These are phyloP conservation scores for Phytophthora pisi DNA, from an alignment of 352 stramenopile species.

Conservation along the genomic window DNA sequence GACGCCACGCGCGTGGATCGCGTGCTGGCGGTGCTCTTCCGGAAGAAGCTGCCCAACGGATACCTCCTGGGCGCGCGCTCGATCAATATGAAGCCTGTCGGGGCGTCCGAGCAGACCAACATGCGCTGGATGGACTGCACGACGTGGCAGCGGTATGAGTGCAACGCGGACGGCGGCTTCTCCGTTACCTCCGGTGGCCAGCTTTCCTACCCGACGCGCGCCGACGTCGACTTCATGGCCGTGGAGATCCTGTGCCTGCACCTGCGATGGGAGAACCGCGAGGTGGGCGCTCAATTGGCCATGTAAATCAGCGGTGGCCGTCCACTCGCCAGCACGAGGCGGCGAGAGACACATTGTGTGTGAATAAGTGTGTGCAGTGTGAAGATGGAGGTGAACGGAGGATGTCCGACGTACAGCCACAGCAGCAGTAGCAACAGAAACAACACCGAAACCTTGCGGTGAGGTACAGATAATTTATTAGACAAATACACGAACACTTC, in stretches of 20 bases:
- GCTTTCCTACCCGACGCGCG: constrained; percentile 34
- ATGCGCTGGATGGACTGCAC: constrained; percentile 39
- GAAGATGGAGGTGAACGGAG: constrained; percentile 23
- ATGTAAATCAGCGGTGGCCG: constrained; percentile 17
- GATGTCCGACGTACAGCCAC: constrained; percentile 11
- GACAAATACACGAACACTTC: constrained; percentile 28
- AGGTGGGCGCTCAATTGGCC: constrained; percentile 22
- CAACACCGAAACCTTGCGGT: constrained; percentile 15
- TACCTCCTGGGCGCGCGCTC: constrained; percentile 39
- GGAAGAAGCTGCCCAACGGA: constrained; percentile 30
- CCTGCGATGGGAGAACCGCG: constrained; percentile 42
- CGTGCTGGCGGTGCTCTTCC: constrained; percentile 40
- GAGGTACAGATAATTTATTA: constrained; percentile 40
- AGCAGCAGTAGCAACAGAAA: constrained; percentile 21
- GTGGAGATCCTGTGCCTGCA: constrained; percentile 47
- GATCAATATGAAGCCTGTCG: constrained; percentile 14
- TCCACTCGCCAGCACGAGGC: constrained; percentile 2
- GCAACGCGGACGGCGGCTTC: constrained; percentile 30
- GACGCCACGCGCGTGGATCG: constrained; percentile 39
- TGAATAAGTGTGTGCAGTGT: constrained; percentile 33
- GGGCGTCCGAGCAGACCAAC: constrained; percentile 5
- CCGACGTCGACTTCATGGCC: constrained; percentile 40
- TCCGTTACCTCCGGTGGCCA: constrained; percentile 35
- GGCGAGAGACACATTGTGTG: constrained; percentile 19
- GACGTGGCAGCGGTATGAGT: constrained; percentile 40